Evolutionary conservation across 345 rosid genomes (phyloP).

Genomic region (Heritiera littoralis): DNA sequence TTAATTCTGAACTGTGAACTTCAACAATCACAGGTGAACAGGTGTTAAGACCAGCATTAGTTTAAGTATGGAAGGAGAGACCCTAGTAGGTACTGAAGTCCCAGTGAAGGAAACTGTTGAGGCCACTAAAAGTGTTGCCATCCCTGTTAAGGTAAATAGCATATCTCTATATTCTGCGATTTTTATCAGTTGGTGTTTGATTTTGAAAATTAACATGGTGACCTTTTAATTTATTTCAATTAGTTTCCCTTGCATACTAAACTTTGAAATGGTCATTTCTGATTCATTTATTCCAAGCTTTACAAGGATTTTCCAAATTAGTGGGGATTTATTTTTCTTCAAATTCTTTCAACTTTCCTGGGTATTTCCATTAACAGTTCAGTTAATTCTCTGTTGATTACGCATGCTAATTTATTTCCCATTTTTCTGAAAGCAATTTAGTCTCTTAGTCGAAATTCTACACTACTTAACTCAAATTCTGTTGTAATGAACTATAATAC

Average conservation of each 20-base stretch:
- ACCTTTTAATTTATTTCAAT: slow-evolving; percentile 3
- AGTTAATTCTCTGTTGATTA: background rate
- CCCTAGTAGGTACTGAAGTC: slow-evolving; percentile 48
- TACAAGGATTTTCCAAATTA: background rate
- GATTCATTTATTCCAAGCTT: background rate
- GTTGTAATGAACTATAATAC: slow-evolving; percentile 17
- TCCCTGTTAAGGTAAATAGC: slow-evolving; percentile 51
- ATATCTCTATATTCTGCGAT: slow-evolving; percentile 13
- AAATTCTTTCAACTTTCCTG: background rate
- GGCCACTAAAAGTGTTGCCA: slow-evolving; percentile 38
- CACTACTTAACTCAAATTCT: background rate
- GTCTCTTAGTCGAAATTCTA: background rate
- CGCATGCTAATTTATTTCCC: background rate
- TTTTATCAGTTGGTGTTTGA: background rate
- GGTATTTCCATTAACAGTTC: background rate
- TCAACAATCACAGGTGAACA: slow-evolving; percentile 19
- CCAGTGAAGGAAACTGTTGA: slow-evolving; percentile 51
- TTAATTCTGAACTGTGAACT: slow-evolving; percentile 22
- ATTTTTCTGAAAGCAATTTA: background rate
- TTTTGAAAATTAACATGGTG: background rate
- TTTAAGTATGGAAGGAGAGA: slow-evolving; percentile 62
- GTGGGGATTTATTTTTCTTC: background rate
- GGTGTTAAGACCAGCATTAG: background rate
- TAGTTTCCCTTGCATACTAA: background rate
- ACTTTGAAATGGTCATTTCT: background rate